phyloP scores from a whole-genome alignment of 139 green algal genomes.

The Chlorella sp. region DNA sequence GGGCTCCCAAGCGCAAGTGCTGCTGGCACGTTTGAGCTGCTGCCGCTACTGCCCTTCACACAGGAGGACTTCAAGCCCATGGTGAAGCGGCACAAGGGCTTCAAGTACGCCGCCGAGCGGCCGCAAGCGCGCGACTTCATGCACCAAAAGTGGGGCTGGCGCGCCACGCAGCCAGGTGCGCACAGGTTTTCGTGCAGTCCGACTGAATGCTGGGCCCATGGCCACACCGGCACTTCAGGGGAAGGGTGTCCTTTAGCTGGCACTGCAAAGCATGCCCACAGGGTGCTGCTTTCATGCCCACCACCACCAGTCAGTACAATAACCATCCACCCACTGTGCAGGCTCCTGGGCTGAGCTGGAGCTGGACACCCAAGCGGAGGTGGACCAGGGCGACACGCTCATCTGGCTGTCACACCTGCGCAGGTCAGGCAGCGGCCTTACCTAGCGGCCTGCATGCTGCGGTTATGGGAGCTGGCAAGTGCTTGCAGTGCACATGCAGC shows the following conservation, averaged over 20 bases:
- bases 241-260: no score
- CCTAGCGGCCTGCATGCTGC: no score
- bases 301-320: no score
- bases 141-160: slow-evolving; percentile 27
- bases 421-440: no score
- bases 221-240: no score
- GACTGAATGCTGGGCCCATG: no score
- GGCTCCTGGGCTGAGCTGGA: slow-evolving; percentile 24
- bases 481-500: no score
- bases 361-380: slow-evolving; percentile 4
- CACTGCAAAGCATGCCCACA: no score
- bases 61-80: slow-evolving; percentile 32
- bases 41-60: not conserved
- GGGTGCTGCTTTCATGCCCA: no score
- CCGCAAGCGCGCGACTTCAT: slow-evolving; percentile 11
- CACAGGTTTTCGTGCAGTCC: no score
- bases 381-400: not conserved
- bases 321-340: not conserved
- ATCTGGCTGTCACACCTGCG: slow-evolving; percentile 17
- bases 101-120: slow-evolving; percentile 1
- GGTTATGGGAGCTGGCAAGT: no score
- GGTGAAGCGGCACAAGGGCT: not conserved
- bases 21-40: not conserved
- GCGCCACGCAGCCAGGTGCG: not conserved
- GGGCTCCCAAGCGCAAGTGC: no score